These are phyloP conservation scores for Chlamydomonas applanata DNA, from an alignment of 139 green algal genomes.

Conservation along the genomic window DNA sequence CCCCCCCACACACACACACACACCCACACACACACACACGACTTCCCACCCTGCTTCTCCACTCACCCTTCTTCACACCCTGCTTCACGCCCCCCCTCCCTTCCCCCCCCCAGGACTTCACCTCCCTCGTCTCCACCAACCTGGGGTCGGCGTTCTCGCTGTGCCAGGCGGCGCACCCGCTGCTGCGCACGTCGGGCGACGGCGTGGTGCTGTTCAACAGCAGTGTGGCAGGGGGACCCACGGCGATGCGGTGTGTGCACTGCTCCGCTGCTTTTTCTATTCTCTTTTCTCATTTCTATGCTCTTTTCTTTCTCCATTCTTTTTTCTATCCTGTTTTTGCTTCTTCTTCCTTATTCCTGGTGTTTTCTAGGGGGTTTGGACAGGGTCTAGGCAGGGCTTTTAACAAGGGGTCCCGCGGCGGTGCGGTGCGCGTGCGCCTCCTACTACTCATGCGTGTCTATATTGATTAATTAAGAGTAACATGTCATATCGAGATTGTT, in stretches of 20 bases:
- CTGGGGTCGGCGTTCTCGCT: constrained; percentile 75
- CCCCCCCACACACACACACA: not conserved
- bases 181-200: constrained; percentile 34
- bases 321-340: not conserved
- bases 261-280: too few relatives aligned
- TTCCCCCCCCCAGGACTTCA: too few relatives aligned
- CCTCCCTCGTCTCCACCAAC: constrained; percentile 73
- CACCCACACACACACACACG: not conserved
- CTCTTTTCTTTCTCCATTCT: too few relatives aligned
- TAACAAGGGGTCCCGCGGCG: too few relatives aligned
- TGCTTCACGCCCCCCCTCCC: not conserved
- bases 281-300: not conserved
- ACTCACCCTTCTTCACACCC: not conserved
- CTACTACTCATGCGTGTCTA: too few relatives aligned
- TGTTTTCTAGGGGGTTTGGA: too few relatives aligned
- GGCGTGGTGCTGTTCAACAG: constrained; percentile 77
- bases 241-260: constrained; percentile 45
- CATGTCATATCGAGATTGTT: too few relatives aligned
- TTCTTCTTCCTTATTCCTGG: too few relatives aligned
- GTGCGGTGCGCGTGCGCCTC: too few relatives aligned
- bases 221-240: constrained; percentile 82
- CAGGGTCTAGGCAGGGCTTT: too few relatives aligned
- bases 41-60: not conserved
- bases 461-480: too few relatives aligned
- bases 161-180: constrained; percentile 56